Conservation (phyloP, 2,329 filamentous ascomycete genomes). For the Diaporthe velutina region DNA sequence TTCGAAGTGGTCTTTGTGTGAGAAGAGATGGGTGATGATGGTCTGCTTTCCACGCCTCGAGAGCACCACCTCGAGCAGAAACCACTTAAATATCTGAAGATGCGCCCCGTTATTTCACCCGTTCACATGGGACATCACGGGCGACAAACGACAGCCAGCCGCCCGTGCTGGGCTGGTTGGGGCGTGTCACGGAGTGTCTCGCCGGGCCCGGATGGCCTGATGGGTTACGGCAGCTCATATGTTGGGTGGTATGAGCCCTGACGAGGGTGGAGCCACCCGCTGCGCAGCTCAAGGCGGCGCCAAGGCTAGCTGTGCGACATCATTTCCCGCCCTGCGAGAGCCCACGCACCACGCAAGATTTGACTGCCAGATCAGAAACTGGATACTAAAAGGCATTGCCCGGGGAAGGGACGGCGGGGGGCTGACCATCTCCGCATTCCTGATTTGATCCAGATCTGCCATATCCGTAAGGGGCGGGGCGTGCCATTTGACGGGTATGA, state of each 20-base stretch:
- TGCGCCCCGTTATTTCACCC: neutral
- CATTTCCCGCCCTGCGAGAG: neutral
- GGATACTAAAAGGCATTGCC: neutral
- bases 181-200: conserved; percentile 23
- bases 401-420: neutral
- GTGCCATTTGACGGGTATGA: conserved; percentile 18
- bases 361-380: neutral
- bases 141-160: neutral
- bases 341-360: conserved; percentile 1
- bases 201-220: conserved; percentile 35
- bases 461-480: conserved; percentile 3
- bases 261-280: conserved; percentile 36
- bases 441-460: conserved; percentile 28
- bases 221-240: conserved; percentile 31
- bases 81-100: conserved; percentile 38
- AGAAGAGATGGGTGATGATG: conserved; percentile 35
- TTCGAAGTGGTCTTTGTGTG: neutral
- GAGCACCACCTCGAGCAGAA: conserved; percentile 28
- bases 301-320: conserved; percentile 36
- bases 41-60: conserved; percentile 32
- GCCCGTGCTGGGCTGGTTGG: neutral
- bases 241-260: conserved; percentile 36
- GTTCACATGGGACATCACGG: neutral
- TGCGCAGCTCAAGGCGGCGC: conserved; percentile 5
- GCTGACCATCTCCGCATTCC: conserved; percentile 37